These are phyloP conservation scores for Candida maesae DNA, from an alignment of 805 yeast species.

Conservation along the genomic window DNA sequence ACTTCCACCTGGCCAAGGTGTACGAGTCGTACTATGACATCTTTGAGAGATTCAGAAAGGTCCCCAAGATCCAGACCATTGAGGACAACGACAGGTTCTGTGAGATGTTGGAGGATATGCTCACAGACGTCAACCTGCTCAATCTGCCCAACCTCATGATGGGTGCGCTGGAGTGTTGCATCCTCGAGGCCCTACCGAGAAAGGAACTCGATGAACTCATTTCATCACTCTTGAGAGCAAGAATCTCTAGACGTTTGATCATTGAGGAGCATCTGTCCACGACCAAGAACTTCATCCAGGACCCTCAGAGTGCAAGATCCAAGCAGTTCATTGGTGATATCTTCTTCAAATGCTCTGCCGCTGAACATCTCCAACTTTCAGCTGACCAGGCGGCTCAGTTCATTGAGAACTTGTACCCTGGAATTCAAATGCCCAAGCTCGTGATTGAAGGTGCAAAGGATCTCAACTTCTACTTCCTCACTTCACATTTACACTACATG, in stretches of 20 bases:
- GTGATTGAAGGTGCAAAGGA: constrained; percentile 69
- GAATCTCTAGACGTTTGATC: constrained; percentile 86
- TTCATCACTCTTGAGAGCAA: constrained; percentile 73
- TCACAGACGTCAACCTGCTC: constrained; percentile 72
- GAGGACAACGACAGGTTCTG: constrained; percentile 78
- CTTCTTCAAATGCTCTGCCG: constrained; percentile 73
- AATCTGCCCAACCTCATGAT: constrained; percentile 86
- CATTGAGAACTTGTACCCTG: constrained; percentile 48
- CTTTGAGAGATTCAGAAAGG: constrained; percentile 78
- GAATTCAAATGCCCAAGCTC: constrained; percentile 64
- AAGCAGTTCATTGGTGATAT: constrained; percentile 65
- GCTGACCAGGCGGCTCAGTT: constrained; percentile 47
- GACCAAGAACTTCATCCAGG: constrained; percentile 54
- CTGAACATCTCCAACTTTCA: constrained; percentile 57
- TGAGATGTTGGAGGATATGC: constrained; percentile 52
- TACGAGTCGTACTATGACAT: constrained; percentile 87
- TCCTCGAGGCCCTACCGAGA: constrained; percentile 54
- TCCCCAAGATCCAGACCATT: constrained; percentile 60
- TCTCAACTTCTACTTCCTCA: constrained; percentile 74
- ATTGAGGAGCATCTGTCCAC: constrained; percentile 88
- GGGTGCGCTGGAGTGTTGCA: constrained; percentile 85
- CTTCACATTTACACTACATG: constrained; percentile 80
- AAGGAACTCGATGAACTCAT: constrained; percentile 66
- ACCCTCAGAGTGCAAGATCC: constrained; percentile 45
- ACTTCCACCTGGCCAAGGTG: constrained; percentile 80